Base-by-base conservation (phyloP, 139 green algal genomes). In the Coccomyxa sp. region DNA sequence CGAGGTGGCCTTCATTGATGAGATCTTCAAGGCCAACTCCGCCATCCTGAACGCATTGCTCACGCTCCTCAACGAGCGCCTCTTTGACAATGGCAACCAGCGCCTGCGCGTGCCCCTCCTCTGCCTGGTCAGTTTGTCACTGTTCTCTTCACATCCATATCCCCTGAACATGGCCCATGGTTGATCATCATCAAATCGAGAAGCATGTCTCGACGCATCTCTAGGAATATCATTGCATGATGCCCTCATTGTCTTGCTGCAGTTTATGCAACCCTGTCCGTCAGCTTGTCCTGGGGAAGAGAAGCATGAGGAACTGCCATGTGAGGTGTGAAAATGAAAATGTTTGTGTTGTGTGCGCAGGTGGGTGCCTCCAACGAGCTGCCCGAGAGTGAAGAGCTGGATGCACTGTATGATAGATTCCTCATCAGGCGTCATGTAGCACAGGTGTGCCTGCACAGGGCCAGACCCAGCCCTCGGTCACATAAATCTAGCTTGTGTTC, bases 31-130 rank as follows among this genome's bases (percentile, higher is more conserved):
- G 82, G 96, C 96, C 84, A 98, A 98, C 92, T 95, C 87, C 17
- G 95, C 96, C 80, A 99, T 99, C 90, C 89, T 98, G 45, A 99
- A 99, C 88, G 92, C 96, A 0, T 88, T 99, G 87, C 92, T 99
- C 21, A 98, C 95, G 4, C 89, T 99, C 27, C 91, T 99, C 30
- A 98, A 99, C 86, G 96, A 99, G 93, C 89, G 96, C 27, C 92
- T 98, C 51, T 99, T 98, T 85, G 96, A 99, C 91, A 99, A 99
- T 87, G 96, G 96, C 85, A 93, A 86, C 84, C 77, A 93, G 83
- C 90, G 95, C 13, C 28, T 95, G n/a, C 13, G 82, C 0, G 93
- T 95, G 59, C 92, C 94, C 13, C 90, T 97, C 67, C 86, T 94
- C 18, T 95, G 91, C 85, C 88, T 96, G 88, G 91, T 93, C 74